These are phyloP conservation scores for Yamagishiella unicocca DNA, from an alignment of 139 green algal species.

Conservation along the genomic window DNA sequence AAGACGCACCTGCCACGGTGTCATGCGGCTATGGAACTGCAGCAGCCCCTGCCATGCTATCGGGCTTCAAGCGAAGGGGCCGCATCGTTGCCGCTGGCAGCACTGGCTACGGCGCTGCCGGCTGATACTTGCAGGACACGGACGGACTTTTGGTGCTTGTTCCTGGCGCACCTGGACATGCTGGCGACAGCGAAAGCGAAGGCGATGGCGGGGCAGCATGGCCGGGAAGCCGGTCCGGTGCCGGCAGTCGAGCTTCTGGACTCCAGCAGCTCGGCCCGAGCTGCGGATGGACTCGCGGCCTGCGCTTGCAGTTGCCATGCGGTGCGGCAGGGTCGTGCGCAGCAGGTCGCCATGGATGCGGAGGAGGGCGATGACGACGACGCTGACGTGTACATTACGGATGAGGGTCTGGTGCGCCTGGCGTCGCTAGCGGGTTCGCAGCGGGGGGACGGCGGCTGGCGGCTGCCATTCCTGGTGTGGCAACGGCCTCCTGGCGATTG, in stretches of 20 bases:
- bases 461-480: background rate
- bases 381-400: conserved; percentile 22
- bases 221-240: too few relatives aligned
- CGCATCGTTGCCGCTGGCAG: background rate
- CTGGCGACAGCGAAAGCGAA: background rate
- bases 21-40: too few relatives aligned
- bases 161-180: background rate
- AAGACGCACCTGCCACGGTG: background rate
- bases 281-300: background rate
- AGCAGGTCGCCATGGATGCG: background rate
- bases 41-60: too few relatives aligned
- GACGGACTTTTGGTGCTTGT: conserved; percentile 4
- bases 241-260: too few relatives aligned
- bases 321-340: background rate
- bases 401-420: background rate
- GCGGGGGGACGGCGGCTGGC: background rate
- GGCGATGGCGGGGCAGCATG: too few relatives aligned
- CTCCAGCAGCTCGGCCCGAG: background rate
- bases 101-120: background rate
- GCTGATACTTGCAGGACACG: background rate
- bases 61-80: too few relatives aligned
- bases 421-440: background rate
- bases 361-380: background rate
- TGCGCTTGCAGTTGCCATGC: background rate
- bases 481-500: background rate